A percentile compares a stretch with the other conserved stretches of the same genome.
Conservation (phyloP, 169 alveolate species). For the Plasmodium chabaudi region DNA sequence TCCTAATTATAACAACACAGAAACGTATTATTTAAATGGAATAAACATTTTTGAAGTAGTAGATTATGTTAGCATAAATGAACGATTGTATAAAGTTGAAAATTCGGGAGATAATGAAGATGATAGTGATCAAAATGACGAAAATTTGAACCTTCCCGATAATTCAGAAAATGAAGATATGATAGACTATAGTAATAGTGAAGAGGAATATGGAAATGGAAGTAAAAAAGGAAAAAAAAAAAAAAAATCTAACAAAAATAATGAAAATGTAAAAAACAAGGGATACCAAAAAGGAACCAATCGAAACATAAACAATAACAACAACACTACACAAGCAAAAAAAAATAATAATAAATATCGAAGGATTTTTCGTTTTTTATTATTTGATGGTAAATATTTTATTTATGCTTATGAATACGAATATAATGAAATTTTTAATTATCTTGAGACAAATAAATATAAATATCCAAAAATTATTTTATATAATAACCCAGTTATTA, state of each 20-base stretch:
- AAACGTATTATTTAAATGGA: constrained; percentile 43
- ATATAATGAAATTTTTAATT: constrained; percentile 57
- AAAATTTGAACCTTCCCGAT: not conserved
- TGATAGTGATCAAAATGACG: constrained; percentile 17
- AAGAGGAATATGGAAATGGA: not conserved
- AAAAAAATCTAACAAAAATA: not conserved
- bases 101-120: constrained; percentile 32
- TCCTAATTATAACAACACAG: constrained; percentile 1
- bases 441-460: constrained; percentile 48
- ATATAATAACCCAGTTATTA: constrained; percentile 65
- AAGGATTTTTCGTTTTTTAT: constrained; percentile 71
- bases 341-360: constrained; percentile 11
- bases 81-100: constrained; percentile 40
- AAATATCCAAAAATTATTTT: constrained; percentile 71
- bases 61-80: constrained; percentile 71
- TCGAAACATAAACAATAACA: no score
- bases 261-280: not conserved
- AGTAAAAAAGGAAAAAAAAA: not conserved
- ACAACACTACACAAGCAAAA: not conserved
- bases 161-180: constrained; percentile 1
- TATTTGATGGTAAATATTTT: constrained; percentile 64
- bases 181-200: not conserved
- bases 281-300: no score
- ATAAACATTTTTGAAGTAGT: constrained; percentile 65
- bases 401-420: constrained; percentile 74